These are phyloP conservation scores for Eucalyptus sideroxylon DNA, from an alignment of 345 rosid genomes.

Conservation along the genomic window DNA sequence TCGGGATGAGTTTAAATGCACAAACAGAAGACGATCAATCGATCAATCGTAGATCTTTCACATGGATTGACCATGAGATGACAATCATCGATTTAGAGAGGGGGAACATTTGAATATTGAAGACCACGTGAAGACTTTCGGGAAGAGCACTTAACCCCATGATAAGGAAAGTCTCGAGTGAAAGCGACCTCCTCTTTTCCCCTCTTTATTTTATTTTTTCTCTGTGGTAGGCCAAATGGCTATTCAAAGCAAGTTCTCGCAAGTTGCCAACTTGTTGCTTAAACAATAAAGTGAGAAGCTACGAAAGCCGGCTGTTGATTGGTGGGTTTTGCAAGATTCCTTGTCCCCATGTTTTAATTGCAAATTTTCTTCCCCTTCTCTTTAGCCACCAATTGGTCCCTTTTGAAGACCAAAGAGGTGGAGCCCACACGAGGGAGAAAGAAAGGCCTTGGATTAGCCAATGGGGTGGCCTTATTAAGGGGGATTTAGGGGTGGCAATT, in stretches of 20 bases:
- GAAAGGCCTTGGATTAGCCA: neutral
- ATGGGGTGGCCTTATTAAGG: neutral
- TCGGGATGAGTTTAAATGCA: neutral
- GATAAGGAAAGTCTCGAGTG: neutral
- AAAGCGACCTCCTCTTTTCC: neutral
- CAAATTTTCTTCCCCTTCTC: neutral
- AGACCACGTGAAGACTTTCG: neutral
- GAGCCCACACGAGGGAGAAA: neutral
- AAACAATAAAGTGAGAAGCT: neutral
- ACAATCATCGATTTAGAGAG: neutral
- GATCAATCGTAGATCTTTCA: neutral
- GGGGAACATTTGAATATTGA: neutral
- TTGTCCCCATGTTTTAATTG: neutral
- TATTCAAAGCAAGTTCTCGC: neutral
- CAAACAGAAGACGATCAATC: accelerated
- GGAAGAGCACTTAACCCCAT: neutral
- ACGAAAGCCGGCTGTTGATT: neutral
- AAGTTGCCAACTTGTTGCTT: neutral
- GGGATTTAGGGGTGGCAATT: neutral
- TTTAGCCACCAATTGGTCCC: neutral
- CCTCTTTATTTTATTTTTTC: neutral
- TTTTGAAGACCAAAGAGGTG: neutral
- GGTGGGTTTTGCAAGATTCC: neutral
- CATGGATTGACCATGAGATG: too few relatives aligned
- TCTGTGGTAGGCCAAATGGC: neutral